These are phyloP conservation scores for Wickerhamiella sorbophila DNA, from an alignment of 805 yeast species.

Conservation along the genomic window DNA sequence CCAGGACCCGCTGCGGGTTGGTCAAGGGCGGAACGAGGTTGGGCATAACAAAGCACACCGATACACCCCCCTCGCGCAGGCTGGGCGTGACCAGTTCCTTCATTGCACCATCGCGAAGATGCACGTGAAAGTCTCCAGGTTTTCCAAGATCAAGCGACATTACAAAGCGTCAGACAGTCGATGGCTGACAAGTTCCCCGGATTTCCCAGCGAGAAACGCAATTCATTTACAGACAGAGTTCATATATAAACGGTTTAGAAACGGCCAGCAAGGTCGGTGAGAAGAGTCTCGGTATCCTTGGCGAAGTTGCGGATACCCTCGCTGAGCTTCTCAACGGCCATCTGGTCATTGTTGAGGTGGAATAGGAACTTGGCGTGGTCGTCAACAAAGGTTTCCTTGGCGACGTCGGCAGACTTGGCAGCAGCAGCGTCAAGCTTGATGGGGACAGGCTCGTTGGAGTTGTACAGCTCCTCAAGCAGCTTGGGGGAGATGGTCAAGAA, in stretches of 20 bases:
- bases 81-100: constrained; percentile 86
- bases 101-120: constrained; percentile 87
- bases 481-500: constrained; percentile 90
- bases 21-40: constrained; percentile 87
- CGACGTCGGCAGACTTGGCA: constrained; percentile 40
- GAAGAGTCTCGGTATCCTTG: constrained; percentile 73
- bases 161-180: not conserved
- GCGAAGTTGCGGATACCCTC: constrained; percentile 98
- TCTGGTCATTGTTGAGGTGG: constrained; percentile 85
- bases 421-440: constrained; percentile 55
- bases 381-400: constrained; percentile 67
- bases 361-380: constrained; percentile 86
- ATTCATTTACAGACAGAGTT: no score
- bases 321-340: constrained; percentile 95
- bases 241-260: constrained; percentile 14
- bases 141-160: constrained; percentile 22
- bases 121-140: constrained; percentile 78
- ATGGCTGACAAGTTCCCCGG: not conserved
- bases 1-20: constrained; percentile 52
- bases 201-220: no score
- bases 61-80: constrained; percentile 76
- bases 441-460: constrained; percentile 70
- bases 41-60: constrained; percentile 93
- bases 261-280: constrained; percentile 11
- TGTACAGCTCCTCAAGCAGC: constrained; percentile 74